Percentiles rank a stretch among this genome's conserved stretches.
Conservation (phyloP, 202 grass and related monocot genomes). For the Setaria italica region DNA sequence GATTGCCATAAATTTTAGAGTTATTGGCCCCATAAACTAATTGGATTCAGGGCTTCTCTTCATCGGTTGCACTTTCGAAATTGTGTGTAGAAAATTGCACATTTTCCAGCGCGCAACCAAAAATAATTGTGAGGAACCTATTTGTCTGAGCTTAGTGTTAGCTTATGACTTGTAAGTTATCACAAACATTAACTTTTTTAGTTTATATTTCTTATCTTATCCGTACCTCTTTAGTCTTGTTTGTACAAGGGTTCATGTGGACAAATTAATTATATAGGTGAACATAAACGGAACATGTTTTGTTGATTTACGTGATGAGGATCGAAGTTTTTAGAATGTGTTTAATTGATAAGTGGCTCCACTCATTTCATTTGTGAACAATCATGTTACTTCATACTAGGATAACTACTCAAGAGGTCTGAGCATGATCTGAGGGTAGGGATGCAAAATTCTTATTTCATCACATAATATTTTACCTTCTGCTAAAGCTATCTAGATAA, state of each 20-base stretch:
- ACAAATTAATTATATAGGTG: neutral
- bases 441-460: neutral
- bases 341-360: neutral
- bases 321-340: neutral
- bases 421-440: neutral
- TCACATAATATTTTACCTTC: neutral
- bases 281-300: neutral
- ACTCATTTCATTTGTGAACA: neutral
- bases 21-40: neutral
- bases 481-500: neutral
- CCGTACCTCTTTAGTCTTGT: neutral
- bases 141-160: slow-evolving; percentile 42
- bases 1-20: neutral
- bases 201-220: neutral
- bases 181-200: neutral
- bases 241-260: neutral
- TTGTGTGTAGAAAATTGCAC: slow-evolving; percentile 40
- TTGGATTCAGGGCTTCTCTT: neutral
- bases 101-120: slow-evolving; percentile 47
- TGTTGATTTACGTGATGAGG: neutral
- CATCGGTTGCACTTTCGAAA: slow-evolving; percentile 43
- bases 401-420: neutral
- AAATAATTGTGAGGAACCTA: slow-evolving; percentile 20
- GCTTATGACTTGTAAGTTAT: slow-evolving; percentile 29
- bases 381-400: neutral